Conservation (phyloP, 306 rosid genomes). For the Citrullus colocynthis region DNA sequence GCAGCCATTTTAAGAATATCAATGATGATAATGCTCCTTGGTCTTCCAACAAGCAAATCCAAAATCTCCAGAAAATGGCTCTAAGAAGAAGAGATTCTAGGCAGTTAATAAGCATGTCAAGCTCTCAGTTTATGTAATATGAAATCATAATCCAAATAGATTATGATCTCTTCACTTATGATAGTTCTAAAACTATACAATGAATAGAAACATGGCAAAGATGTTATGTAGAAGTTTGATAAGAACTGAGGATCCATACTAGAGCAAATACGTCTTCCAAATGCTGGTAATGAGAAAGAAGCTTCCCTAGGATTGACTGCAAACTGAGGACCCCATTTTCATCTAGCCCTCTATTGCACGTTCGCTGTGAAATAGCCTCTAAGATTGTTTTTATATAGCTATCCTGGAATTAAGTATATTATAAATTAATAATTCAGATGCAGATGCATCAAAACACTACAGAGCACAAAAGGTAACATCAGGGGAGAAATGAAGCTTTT, state of each 20-base stretch:
- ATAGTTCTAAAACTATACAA: neutral
- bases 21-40: slow-evolving; percentile 48
- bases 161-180: neutral
- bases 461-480: neutral
- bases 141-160: neutral
- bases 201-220: neutral
- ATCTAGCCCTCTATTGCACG: slow-evolving; percentile 26
- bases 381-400: slow-evolving; percentile 45
- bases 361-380: slow-evolving; percentile 53
- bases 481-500: neutral
- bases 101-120: neutral
- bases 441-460: neutral
- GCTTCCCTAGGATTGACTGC: slow-evolving; percentile 81
- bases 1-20: slow-evolving; percentile 66
- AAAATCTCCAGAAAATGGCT: slow-evolving; percentile 66
- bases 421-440: neutral
- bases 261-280: slow-evolving; percentile 52
- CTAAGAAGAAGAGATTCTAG: slow-evolving; percentile 28
- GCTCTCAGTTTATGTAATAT: neutral
- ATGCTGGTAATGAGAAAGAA: slow-evolving; percentile 46
- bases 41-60: slow-evolving; percentile 54
- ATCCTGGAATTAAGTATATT: slow-evolving; percentile 41
- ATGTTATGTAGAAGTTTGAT: slow-evolving; percentile 3
- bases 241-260: slow-evolving; percentile 25
- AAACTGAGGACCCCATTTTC: slow-evolving; percentile 58